phyloP scores from a whole-genome alignment of 169 alveolate genomes.

The Cryptosporidium baileyi region DNA sequence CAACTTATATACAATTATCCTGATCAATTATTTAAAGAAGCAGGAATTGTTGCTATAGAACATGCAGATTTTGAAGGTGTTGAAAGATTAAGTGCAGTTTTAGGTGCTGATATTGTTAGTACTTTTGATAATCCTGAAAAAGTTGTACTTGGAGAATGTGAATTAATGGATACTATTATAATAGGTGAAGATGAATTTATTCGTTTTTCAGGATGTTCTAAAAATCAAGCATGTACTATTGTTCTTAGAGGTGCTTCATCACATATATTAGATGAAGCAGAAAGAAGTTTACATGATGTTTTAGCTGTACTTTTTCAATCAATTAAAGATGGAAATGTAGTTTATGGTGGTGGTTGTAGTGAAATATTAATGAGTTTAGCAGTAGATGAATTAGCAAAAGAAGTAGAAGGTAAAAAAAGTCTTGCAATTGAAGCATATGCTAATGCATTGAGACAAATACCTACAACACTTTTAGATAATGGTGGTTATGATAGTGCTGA shows the following conservation, averaged over 20 bases:
- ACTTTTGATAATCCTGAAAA: conserved; percentile 97
- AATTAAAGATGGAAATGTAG: conserved; percentile 89
- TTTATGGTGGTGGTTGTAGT: conserved; percentile 98
- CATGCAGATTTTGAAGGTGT: conserved; percentile 99
- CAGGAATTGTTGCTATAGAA: conserved; percentile 98
- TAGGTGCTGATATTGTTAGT: conserved; percentile 97
- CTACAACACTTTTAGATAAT: conserved; percentile 96
- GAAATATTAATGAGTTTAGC: conserved; percentile 98
- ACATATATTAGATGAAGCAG: conserved; percentile 99
- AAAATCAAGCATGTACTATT: conserved; percentile 95
- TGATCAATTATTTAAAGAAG: conserved; percentile 94
- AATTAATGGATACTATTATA: conserved; percentile 94
- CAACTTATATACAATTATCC: conserved; percentile 99
- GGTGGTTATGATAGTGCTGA: conserved; percentile 98
- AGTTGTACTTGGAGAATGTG: conserved; percentile 93
- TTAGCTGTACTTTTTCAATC: conserved; percentile 96
- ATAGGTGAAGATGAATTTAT: conserved; percentile 98
- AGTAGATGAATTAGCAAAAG: conserved; percentile 92
- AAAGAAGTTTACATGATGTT: conserved; percentile 99
- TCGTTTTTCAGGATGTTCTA: conserved; percentile 94
- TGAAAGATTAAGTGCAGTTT: conserved; percentile 98
- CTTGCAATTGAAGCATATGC: conserved; percentile 98
- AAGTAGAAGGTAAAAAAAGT: conserved; percentile 93
- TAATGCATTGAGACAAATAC: conserved; percentile 95
- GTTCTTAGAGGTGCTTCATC: conserved; percentile 98